Conservation (phyloP, 306 rosid species). For the Acmispon strigosus region DNA sequence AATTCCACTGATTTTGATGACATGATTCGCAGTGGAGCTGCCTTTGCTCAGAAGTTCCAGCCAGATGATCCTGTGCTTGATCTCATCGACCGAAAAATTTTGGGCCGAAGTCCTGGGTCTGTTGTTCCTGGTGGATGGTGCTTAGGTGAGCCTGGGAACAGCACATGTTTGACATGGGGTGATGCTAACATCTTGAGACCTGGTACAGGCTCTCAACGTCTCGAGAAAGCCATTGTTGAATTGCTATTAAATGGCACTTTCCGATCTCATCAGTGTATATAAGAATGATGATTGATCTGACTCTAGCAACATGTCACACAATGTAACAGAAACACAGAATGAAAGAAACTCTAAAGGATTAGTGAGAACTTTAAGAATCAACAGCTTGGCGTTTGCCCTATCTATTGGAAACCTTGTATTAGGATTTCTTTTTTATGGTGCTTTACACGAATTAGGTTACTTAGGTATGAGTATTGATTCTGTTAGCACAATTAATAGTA, state of each 20-base stretch:
- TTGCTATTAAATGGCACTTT: conserved; percentile 59
- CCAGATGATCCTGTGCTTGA: conserved; percentile 62
- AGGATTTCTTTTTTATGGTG: background rate
- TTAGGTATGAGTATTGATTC: conserved; percentile 19
- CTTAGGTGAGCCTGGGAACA: conserved; percentile 69
- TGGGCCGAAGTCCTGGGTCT: conserved; percentile 40
- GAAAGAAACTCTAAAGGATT: background rate
- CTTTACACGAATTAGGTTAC: conserved; percentile 9
- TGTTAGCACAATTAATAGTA: background rate
- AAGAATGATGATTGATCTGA: conserved; percentile 32
- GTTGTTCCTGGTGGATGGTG: conserved; percentile 97
- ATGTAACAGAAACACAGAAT: background rate
- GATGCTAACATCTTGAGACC: conserved; percentile 92
- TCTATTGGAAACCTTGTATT: conserved; percentile 15
- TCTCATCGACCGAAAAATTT: conserved; percentile 61
- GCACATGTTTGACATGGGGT: conserved; percentile 81
- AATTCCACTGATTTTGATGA: conserved; percentile 42
- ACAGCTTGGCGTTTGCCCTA: conserved; percentile 3
- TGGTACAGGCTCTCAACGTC: conserved; percentile 61
- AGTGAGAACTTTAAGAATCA: conserved; percentile 13
- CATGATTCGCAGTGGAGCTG: conserved; percentile 74
- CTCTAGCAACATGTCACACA: background rate
- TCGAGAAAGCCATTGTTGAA: conserved; percentile 61
- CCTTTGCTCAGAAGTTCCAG: conserved; percentile 57
- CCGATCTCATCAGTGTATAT: conserved; percentile 45